Base-by-base conservation (phyloP, 768 basidiomycete species). In the Piloderma croceum region DNA sequence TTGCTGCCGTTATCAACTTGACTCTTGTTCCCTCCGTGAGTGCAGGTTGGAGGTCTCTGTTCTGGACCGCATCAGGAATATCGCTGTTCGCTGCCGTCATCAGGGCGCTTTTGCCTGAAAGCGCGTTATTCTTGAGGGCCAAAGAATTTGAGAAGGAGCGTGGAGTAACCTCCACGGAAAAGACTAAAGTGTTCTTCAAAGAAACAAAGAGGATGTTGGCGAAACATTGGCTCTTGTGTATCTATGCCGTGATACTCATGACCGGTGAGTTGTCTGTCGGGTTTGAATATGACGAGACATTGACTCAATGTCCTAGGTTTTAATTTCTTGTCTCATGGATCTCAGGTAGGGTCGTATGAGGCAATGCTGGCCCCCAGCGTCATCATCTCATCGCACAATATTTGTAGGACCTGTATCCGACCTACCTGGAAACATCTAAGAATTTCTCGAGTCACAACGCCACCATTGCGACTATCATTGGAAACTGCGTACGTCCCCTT, bases 221-320 rank as follows among this genome's bases (percentile, higher is more conserved):
- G 65, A 60, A 52, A 10, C 88, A 96, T 55, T 94, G 90, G 90
- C 48, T 79, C 10, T 56, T 86, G 24, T 90, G 85, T 56, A 78
- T 92, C 36, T 93, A 92, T 52, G 84, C 85, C 1, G 73, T 92
- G 15, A 63, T 90, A 35, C 72, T 92, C 41, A 88, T 91, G 85
- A 79, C 81, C 2, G 73, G 73, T 70, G 41, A 6, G 63, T 40
- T 33, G 38, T 42, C 10, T 15, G 15, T 29, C n/a, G 27, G 10
- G 27, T 9, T 29, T 9, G 10, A 29, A 9, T 29, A 9, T 9
- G 10, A 9, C 27, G 9, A 9, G 27, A 29, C 15, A 29, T 29
- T 29, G 27, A 29, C 27, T 29, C 15, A 9, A 9, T 29, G 17
- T 34, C 40, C 7, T 43, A 79, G 79, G 79, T 9, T 83, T 86